These are phyloP conservation scores for Craspedostauros australis DNA, from an alignment of 108 stramenopile species.

Conservation along the genomic window DNA sequence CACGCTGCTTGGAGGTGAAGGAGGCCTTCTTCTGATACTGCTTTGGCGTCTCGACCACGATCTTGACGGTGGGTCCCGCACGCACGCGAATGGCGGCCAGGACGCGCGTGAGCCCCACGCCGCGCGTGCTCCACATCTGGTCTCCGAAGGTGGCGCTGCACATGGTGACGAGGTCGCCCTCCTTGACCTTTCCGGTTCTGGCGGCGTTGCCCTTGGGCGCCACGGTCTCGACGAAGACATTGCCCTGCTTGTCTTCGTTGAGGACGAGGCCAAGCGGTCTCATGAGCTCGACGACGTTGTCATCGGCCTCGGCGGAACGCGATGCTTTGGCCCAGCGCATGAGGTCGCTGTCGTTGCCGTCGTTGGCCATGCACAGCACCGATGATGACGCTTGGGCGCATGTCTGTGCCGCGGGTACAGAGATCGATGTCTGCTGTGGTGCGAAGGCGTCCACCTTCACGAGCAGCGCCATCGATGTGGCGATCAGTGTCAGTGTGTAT, in stretches of 20 bases:
- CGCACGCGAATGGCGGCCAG: constrained; percentile 88
- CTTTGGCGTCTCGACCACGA: constrained; percentile 65
- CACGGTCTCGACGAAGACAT: constrained; percentile 87
- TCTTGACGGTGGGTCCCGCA: constrained; percentile 69
- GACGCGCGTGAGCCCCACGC: constrained; percentile 84
- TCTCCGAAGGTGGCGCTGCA: constrained; percentile 94
- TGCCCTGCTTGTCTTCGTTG: constrained; percentile 83
- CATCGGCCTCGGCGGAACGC: constrained; percentile 54
- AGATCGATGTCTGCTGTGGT: too few species aligned
- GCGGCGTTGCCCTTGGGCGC: constrained; percentile 90
- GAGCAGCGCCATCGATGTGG: too few species aligned
- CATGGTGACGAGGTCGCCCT: constrained; percentile 91
- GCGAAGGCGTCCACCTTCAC: too few species aligned
- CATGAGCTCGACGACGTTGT: constrained; percentile 86
- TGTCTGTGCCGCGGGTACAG: too few species aligned
- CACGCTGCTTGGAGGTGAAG: constrained; percentile 50
- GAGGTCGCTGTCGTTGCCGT: constrained; percentile 53
- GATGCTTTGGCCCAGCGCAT: constrained; percentile 54
- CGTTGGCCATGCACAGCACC: constrained; percentile 16
- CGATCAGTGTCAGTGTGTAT: too few species aligned
- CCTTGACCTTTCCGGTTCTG: constrained; percentile 74
- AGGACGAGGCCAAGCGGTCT: constrained; percentile 89
- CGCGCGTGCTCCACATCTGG: constrained; percentile 85
- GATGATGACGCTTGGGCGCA: too few species aligned
- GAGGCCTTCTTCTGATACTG: constrained; percentile 56